Evolutionary conservation across 2,329 filamentous ascomycete genomes (phyloP).

Genomic region (Erysiphe pisi): DNA sequence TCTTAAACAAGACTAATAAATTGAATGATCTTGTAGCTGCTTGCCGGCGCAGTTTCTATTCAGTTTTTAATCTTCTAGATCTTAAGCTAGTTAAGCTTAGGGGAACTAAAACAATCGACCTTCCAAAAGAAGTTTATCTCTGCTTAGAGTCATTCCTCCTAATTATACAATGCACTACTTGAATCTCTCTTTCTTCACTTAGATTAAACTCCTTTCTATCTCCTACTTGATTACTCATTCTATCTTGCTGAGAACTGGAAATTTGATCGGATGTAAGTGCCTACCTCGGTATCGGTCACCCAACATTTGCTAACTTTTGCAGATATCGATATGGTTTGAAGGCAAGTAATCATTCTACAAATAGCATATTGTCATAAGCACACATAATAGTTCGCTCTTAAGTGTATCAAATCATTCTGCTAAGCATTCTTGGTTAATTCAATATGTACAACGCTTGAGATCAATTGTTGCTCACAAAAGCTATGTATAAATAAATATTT

Average conservation of each 20-base stretch:
- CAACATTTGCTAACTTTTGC: conserved; percentile 17
- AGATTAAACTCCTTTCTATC: conserved; percentile 31
- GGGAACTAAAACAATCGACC: background rate
- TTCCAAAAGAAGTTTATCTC: conserved; percentile 19
- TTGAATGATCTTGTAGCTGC: background rate
- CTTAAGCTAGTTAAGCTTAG: background rate
- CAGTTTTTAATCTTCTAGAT: background rate
- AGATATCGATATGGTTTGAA: conserved; percentile 18
- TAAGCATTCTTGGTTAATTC: background rate
- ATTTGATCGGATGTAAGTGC: conserved; percentile 28
- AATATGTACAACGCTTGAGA: background rate
- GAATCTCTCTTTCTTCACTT: conserved; percentile 30
- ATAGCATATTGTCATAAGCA: conserved; percentile 7
- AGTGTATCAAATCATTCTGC: conserved; percentile 6
- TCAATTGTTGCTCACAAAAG: background rate
- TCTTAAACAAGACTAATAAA: no score
- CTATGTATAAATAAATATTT: background rate
- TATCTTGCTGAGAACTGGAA: conserved; percentile 25
- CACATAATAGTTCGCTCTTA: background rate
- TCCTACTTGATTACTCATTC: conserved; percentile 34
- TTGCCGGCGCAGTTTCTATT: background rate
- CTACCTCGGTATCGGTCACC: conserved; percentile 24
- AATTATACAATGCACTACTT: conserved; percentile 20
- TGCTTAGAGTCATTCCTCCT: background rate
- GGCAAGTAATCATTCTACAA: conserved; percentile 25